Base-by-base conservation (phyloP, 768 basidiomycete genomes). In the Calocybe gangraenosa region DNA sequence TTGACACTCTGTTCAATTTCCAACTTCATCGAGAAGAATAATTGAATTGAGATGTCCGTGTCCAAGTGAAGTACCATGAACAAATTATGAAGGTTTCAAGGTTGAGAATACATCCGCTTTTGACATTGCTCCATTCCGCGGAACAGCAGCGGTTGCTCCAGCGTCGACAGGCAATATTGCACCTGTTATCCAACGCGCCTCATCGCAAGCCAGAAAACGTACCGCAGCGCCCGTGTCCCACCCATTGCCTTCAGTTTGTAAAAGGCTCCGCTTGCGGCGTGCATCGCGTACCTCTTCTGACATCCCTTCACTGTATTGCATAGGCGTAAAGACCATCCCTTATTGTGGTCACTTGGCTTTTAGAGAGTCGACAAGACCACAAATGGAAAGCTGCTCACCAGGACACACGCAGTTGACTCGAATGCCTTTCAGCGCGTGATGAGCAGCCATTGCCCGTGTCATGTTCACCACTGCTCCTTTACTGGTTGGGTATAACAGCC, bases 171-270 rank as follows among this genome's bases (percentile, higher is more conserved):
- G 65, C 22, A 71, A 54, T 17, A 63, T 59, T 22, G 60, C 57
- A 0, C 70, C 71, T 0, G 71, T 71, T 40, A 71, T 68, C 71
- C 71, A 73, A 17, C 70, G 58, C 18, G 71, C 67, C 40, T 71
- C 63, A 34, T 71, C 68, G 21, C 69, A 67, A 0, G 65, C 70
- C 39, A 73, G 46, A 49, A 70, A 73, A 17, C 69, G 52, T 13
- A 63, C 63, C 17, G 69, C 69, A 33, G 65, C 60, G 10, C 68
- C 71, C 8, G 60, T 54, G 42, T 73, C 69, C 71, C 71, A 73
- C 3, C 64, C 71, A 49, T 70, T 70, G 11, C 70, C 71, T 49
- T 73, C 71, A 2, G 67, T 70, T 31, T 66, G 56, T 2, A 73
- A 50, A 7, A 73, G 59, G 38, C 65, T 70, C 9, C 65, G 54